A percentile compares a stretch with the other conserved stretches of the same genome.
Evolutionary conservation across 768 basidiomycete genomes (phyloP).

Genomic region (Pleurotus sapidus): DNA sequence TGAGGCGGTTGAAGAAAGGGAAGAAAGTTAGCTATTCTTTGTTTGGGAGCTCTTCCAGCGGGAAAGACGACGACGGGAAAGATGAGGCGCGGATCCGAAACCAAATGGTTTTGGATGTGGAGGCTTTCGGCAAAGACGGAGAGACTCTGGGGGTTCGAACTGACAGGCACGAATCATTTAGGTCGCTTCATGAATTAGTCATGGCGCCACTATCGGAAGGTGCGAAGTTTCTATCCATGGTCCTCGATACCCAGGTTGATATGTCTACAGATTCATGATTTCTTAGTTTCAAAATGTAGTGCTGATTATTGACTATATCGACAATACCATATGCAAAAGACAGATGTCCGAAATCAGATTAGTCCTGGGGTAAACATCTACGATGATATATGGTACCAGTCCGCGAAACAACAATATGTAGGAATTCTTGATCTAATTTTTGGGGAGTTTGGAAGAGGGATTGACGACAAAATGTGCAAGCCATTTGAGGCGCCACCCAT

Average conservation of each 20-base stretch:
- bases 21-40: slow-evolving; percentile 78
- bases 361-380: slow-evolving; percentile 28
- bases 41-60: slow-evolving; percentile 53
- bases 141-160: slow-evolving; percentile 65
- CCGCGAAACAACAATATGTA: slow-evolving; percentile 48
- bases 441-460: slow-evolving; percentile 26
- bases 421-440: slow-evolving; percentile 15
- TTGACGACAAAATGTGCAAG: slow-evolving; percentile 54
- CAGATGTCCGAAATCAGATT: background rate
- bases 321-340: background rate
- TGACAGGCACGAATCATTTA: slow-evolving; percentile 47
- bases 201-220: slow-evolving; percentile 34
- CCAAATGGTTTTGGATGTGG: slow-evolving; percentile 85
- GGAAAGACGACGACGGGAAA: slow-evolving; percentile 64
- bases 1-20: slow-evolving; percentile 83
- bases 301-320: background rate
- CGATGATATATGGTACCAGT: slow-evolving; percentile 60
- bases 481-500: slow-evolving; percentile 51
- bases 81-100: slow-evolving; percentile 87
- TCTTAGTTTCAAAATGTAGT: background rate
- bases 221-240: slow-evolving; percentile 14
- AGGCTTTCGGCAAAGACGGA: slow-evolving; percentile 80
- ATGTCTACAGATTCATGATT: too few relatives aligned
- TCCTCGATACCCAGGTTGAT: too few relatives aligned
- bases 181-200: slow-evolving; percentile 59